Evolutionary conservation across 306 rosid species (phyloP).

Genomic region (Cucumis sativus): DNA sequence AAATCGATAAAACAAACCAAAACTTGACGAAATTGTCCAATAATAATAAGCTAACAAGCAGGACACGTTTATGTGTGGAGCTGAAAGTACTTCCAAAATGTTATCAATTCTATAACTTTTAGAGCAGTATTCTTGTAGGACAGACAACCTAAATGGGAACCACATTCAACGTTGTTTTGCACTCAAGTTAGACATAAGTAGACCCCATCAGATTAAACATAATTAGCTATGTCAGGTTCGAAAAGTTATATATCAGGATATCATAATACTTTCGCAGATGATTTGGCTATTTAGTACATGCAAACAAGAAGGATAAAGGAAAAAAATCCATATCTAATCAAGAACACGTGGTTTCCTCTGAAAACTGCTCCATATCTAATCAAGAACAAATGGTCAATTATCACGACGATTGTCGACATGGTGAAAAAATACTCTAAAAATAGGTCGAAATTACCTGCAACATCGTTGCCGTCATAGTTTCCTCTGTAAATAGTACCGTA

Average conservation of each 20-base stretch:
- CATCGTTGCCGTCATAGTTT: constrained; percentile 39
- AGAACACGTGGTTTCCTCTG: not conserved
- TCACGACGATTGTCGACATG: not conserved
- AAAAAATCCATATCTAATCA: not conserved
- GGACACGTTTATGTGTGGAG: not conserved
- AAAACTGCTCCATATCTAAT: not conserved
- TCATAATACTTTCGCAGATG: not conserved
- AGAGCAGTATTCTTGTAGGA: not conserved
- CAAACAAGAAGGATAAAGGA: not conserved
- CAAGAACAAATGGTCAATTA: not conserved
- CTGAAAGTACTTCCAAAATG: not conserved
- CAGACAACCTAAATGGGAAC: not conserved
- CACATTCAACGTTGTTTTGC: not conserved
- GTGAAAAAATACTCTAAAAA: not conserved
- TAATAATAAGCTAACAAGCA: not conserved
- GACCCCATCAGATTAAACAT: not conserved
- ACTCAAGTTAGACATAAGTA: not conserved
- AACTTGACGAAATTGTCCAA: not conserved
- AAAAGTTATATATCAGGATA: not conserved
- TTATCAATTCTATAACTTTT: not conserved
- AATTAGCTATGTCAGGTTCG: not conserved
- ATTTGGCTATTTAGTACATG: not conserved
- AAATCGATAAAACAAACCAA: not conserved
- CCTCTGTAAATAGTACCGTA: constrained; percentile 46
- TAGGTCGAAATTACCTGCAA: constrained; percentile 29